Evolutionary conservation across 805 yeast genomes (phyloP).

Genomic region (Wickerhamiella sergipiensis): DNA sequence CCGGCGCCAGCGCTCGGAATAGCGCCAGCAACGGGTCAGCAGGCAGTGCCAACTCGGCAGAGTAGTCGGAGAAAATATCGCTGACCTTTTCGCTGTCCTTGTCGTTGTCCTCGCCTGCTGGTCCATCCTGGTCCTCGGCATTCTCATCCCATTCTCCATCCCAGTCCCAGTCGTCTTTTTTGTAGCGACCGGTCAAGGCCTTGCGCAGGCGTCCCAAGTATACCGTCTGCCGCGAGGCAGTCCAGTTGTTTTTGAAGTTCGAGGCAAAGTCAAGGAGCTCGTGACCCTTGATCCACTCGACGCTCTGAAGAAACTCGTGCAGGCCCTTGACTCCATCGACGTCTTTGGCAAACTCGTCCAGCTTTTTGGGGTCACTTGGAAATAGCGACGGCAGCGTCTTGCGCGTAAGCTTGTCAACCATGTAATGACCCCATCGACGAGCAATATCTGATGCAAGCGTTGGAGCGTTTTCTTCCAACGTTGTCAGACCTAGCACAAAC

Average conservation of each 20-base stretch:
- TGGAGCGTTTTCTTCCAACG: not conserved
- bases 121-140: constrained; percentile 10
- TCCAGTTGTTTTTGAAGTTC: constrained; percentile 8
- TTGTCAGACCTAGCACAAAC: constrained; percentile 1
- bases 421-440: constrained; percentile 6
- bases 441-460: not conserved
- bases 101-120: not conserved
- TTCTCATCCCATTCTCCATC: constrained; percentile 17
- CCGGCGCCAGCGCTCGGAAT: constrained; percentile 14
- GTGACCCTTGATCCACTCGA: constrained; percentile 4
- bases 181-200: not conserved
- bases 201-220: constrained; percentile 9
- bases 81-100: constrained; percentile 1
- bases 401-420: constrained; percentile 5
- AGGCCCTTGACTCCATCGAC: constrained; percentile 6
- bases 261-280: constrained; percentile 7
- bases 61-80: constrained; percentile 4
- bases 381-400: constrained; percentile 8
- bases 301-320: constrained; percentile 2
- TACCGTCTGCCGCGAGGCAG: constrained; percentile 3
- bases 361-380: constrained; percentile 6
- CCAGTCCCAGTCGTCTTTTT: constrained; percentile 1
- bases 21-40: constrained; percentile 10
- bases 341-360: constrained; percentile 3
- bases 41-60: constrained; percentile 3